A percentile compares a stretch with the other conserved stretches of the same genome.
phyloP scores from a whole-genome alignment of 2,329 filamentous ascomycete species.

The Ceratocystis cubensis region DNA sequence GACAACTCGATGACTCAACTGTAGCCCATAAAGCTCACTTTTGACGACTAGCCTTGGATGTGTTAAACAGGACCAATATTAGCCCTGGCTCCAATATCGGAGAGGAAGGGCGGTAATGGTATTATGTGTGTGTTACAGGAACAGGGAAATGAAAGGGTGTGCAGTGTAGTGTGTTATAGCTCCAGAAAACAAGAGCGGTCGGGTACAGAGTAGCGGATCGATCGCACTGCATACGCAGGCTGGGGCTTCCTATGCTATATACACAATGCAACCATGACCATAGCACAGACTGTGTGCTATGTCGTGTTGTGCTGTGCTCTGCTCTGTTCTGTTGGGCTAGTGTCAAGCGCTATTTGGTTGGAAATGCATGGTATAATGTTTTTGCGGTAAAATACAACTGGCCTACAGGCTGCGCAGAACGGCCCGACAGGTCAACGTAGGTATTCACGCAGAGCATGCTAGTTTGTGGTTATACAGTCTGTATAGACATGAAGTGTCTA shows the following conservation, averaged over 20 bases:
- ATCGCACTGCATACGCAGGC: neutral
- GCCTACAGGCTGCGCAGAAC: neutral
- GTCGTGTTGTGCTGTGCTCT: neutral
- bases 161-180: neutral
- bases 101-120: neutral
- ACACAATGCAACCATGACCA: neutral
- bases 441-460: neutral
- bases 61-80: neutral
- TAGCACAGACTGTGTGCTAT: neutral
- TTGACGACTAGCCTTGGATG: neutral
- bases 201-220: neutral
- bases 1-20: neutral
- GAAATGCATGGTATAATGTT: neutral
- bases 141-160: neutral
- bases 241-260: neutral
- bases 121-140: neutral
- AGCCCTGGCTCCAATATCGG: no score
- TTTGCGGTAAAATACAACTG: neutral
- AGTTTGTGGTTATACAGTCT: neutral
- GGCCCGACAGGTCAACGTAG: neutral
- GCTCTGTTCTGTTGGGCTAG: no score
- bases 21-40: neutral
- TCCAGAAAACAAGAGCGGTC: neutral
- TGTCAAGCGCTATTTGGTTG: neutral
- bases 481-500: neutral